Evolutionary conservation across 257 asterid genomes (phyloP).

Genomic region (Salvia splendens): DNA sequence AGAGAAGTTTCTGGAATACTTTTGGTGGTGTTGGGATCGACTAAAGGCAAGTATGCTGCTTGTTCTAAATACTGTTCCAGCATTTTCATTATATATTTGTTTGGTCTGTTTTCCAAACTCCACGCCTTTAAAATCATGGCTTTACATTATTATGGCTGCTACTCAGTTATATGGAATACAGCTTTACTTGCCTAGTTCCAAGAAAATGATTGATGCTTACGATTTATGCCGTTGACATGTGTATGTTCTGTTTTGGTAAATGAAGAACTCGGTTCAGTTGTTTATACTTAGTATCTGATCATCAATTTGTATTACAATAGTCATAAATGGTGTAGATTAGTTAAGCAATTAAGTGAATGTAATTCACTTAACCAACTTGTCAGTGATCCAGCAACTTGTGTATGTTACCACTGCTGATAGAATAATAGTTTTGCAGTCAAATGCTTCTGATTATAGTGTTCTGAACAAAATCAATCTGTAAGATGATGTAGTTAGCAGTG

Average conservation of each 20-base stretch:
- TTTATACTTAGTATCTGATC: too few relatives aligned
- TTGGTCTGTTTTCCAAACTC: conserved; percentile 8
- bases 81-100: conserved; percentile 9
- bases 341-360: not conserved
- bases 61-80: not conserved
- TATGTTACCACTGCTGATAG: not conserved
- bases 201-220: too few relatives aligned
- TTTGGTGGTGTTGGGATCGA: conserved; percentile 95
- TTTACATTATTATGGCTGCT: not conserved
- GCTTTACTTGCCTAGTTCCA: too few relatives aligned
- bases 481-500: not conserved
- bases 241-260: too few relatives aligned
- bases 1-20: conserved; percentile 86
- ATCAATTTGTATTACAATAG: too few relatives aligned
- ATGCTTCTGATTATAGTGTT: not conserved
- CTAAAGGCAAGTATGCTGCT: conserved; percentile 58
- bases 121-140: conserved; percentile 13
- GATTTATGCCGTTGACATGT: too few relatives aligned
- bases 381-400: conserved; percentile 20
- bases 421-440: not conserved
- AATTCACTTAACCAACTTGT: not conserved
- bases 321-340: too few relatives aligned
- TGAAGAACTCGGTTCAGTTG: too few relatives aligned
- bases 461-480: not conserved
- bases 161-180: too few relatives aligned